phyloP scores from a whole-genome alignment of 257 asterid genomes.

The Galeopsis tetrahit region DNA sequence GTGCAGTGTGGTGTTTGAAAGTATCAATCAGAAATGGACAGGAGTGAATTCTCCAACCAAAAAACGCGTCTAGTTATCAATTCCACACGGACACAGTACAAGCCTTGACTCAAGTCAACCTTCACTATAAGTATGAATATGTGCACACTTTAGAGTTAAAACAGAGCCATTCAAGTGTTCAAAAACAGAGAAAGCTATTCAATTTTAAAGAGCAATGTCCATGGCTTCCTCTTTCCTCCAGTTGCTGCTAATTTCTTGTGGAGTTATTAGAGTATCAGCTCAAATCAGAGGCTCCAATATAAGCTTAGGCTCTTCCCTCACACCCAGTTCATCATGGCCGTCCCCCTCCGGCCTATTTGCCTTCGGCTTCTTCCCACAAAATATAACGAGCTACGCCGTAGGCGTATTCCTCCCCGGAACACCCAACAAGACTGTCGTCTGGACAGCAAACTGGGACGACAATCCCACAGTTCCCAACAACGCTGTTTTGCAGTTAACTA shows the following conservation, averaged over 20 bases:
- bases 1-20: too few species aligned
- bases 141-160: too few species aligned
- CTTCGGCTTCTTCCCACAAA: slow-evolving; percentile 46
- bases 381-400: slow-evolving; percentile 23
- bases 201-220: not conserved
- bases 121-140: not conserved
- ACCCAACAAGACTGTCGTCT: slow-evolving; percentile 28
- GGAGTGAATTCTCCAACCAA: not conserved
- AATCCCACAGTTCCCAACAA: slow-evolving; percentile 35
- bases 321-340: slow-evolving; percentile 46
- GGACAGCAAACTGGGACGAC: slow-evolving; percentile 41
- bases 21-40: not conserved
- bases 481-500: slow-evolving; percentile 29
- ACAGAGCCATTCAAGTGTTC: not conserved
- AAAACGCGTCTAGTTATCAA: not conserved
- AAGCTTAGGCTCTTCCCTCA: slow-evolving; percentile 46
- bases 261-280: slow-evolving; percentile 27
- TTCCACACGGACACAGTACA: not conserved
- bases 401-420: slow-evolving; percentile 36
- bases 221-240: slow-evolving; percentile 32
- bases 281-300: slow-evolving; percentile 42
- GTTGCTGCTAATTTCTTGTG: slow-evolving; percentile 19
- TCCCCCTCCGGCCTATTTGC: slow-evolving; percentile 44
- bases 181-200: not conserved
- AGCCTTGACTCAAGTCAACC: not conserved